phyloP scores from a whole-genome alignment of 2,329 filamentous ascomycete species.

The Herpotrichia juniperi region DNA sequence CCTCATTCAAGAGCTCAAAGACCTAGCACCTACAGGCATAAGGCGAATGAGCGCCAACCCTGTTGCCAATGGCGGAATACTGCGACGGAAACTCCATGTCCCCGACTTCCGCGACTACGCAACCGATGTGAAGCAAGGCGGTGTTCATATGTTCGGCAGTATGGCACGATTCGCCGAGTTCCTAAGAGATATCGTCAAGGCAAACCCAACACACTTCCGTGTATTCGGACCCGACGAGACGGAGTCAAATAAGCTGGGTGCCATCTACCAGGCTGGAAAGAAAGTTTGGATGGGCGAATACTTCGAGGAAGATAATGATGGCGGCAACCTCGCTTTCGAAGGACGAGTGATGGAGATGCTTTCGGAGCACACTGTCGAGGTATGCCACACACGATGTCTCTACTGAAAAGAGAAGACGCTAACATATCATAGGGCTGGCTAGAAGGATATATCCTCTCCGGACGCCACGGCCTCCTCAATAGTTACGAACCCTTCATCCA shows the following conservation, averaged over 20 bases:
- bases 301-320: constrained; percentile 76
- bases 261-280: constrained; percentile 75
- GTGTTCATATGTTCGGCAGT: constrained; percentile 62
- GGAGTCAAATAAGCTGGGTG: constrained; percentile 77
- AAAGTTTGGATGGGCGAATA: constrained; percentile 83
- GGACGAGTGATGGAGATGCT: constrained; percentile 85
- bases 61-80: constrained; percentile 72
- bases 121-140: constrained; percentile 66
- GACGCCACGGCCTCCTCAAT: constrained; percentile 77
- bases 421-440: constrained; percentile 60
- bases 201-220: constrained; percentile 72
- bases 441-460: constrained; percentile 77
- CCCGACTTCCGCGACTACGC: constrained; percentile 74
- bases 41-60: constrained; percentile 80
- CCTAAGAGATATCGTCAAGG: constrained; percentile 69
- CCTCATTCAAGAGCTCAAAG: constrained; percentile 66
- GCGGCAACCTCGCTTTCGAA: constrained; percentile 71
- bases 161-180: constrained; percentile 74
- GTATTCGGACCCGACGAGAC: constrained; percentile 82
- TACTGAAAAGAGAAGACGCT: constrained; percentile 6
- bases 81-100: constrained; percentile 71
- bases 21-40: constrained; percentile 68
- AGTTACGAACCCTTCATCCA: constrained; percentile 85
- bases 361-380: constrained; percentile 80
- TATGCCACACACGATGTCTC: constrained; percentile 11